Evolutionary conservation across 768 basidiomycete genomes (phyloP).

Genomic region (Lyophyllum semitale): DNA sequence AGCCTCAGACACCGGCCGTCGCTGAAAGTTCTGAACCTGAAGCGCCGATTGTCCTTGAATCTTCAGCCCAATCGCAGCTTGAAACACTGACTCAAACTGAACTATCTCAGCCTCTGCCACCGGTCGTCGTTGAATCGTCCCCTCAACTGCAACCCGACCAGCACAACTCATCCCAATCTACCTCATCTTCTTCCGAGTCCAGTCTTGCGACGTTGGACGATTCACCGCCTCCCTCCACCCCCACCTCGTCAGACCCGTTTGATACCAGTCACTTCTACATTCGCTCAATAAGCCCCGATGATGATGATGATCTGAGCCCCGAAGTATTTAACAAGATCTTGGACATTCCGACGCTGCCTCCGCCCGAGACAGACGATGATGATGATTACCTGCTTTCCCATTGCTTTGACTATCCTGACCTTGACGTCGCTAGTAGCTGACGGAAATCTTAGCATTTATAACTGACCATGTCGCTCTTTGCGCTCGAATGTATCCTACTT

Average conservation of each 20-base stretch:
- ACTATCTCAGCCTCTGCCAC: not conserved
- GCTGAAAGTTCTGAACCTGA: too few species aligned
- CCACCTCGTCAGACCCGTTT: not conserved
- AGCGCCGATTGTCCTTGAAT: too few species aligned
- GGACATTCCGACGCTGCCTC: slow-evolving; percentile 11
- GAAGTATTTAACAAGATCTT: slow-evolving; percentile 9
- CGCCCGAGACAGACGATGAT: slow-evolving; percentile 12
- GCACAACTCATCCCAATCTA: not conserved
- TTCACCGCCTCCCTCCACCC: slow-evolving; percentile 16
- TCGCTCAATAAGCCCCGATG: slow-evolving; percentile 10
- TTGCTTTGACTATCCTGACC: slow-evolving; percentile 17
- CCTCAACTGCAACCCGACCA: not conserved
- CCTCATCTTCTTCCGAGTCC: slow-evolving; percentile 4
- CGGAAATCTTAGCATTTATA: not conserved
- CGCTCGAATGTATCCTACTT: not conserved
- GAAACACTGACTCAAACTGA: not conserved
- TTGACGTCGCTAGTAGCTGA: slow-evolving; percentile 5
- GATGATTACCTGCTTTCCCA: slow-evolving; percentile 20
- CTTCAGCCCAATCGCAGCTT: not conserved
- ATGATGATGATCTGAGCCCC: not conserved
- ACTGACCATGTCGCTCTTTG: not conserved
- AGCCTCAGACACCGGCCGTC: not conserved
- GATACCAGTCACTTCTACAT: slow-evolving; percentile 12
- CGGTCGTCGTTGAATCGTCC: not conserved
- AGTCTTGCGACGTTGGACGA: slow-evolving; percentile 15